phyloP scores from a whole-genome alignment of 2,329 filamentous ascomycete species.

The Fusarium sambucinum region DNA sequence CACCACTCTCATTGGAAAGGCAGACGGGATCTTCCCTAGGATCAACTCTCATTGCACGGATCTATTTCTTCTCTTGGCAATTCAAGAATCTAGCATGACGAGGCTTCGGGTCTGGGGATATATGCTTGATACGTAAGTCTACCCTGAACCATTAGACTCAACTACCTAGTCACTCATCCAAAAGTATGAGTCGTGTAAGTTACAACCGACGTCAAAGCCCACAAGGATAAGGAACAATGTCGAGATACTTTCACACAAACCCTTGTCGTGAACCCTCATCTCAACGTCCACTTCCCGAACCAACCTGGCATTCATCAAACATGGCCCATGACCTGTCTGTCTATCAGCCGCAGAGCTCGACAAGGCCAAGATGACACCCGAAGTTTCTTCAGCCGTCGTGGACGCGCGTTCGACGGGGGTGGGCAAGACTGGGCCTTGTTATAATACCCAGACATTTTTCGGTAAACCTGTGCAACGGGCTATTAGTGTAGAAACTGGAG shows the following conservation, averaged over 20 bases:
- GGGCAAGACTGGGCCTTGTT: slow-evolving; percentile 20
- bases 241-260: not conserved
- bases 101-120: slow-evolving; percentile 12
- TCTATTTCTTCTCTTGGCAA: slow-evolving; percentile 22
- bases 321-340: not conserved
- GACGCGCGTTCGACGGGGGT: slow-evolving; percentile 43
- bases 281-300: slow-evolving; percentile 17
- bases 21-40: slow-evolving; percentile 23
- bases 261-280: slow-evolving; percentile 1
- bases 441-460: slow-evolving; percentile 29
- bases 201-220: not conserved
- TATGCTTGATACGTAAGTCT: slow-evolving; percentile 13
- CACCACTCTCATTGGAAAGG: slow-evolving; percentile 6
- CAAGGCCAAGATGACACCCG: slow-evolving; percentile 3
- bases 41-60: slow-evolving; percentile 15
- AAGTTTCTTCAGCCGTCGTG: slow-evolving; percentile 10
- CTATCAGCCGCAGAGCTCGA: slow-evolving; percentile 15
- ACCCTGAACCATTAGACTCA: slow-evolving; percentile 1
- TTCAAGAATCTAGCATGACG: slow-evolving; percentile 18
- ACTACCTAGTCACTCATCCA: slow-evolving; percentile 8
- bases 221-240: slow-evolving; percentile 14
- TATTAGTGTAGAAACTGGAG: slow-evolving; percentile 11
- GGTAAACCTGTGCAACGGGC: slow-evolving; percentile 24
- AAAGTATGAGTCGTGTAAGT: slow-evolving; percentile 6
- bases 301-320: not conserved